Evolutionary conservation across 768 basidiomycete species (phyloP), one percentile per base, ranked within the genome.

Genomic region (Vararia minispora): DNA sequence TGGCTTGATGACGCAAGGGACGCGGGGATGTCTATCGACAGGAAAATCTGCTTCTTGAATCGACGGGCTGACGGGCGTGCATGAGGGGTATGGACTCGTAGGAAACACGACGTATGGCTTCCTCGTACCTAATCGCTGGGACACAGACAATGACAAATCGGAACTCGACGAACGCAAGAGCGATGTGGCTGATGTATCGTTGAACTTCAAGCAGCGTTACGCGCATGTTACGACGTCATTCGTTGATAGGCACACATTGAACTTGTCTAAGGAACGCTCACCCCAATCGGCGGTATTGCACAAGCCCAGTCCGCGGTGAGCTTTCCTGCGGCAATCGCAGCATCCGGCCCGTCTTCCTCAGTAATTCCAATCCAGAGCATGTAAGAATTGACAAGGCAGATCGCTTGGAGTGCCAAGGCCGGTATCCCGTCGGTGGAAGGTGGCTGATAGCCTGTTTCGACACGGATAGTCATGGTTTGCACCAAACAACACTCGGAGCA

Each of bases 301-400:
- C 77, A 84, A 17, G 79, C 82, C 86, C 86, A 89, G 49, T 90
- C 86, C 41, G 62, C 68, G 50, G 72, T 72, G 38, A 89, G 60
- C 30, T 55, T 63, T 18, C 86, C 86, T 0, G 70, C 59, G n/a
- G 74, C 74, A 13, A 27, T 29, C 5, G 28, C 41, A 8, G 39
- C 45, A 40, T 50, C 44, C 38, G 62, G 64, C 36, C 61, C 58
- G 29, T 55, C 33, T 28, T 59, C 62, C 20, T 72, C 69, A 14
- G 73, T 75, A n/a, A 58, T 63, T 1, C 85, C 84, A 23, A 79
- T 63, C 86, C 86, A 89, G 36, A 89, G 51, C 83, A 89, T 86
- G 59, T 79, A 86, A 40, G 80, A 78, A 49, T 75, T 75, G 33
- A 74, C 72, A 39, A 89, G 57, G 43, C 60, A 60, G 31, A 76